Base-by-base conservation (phyloP, 768 basidiomycete genomes). In the Guyanaporus albipodus region DNA sequence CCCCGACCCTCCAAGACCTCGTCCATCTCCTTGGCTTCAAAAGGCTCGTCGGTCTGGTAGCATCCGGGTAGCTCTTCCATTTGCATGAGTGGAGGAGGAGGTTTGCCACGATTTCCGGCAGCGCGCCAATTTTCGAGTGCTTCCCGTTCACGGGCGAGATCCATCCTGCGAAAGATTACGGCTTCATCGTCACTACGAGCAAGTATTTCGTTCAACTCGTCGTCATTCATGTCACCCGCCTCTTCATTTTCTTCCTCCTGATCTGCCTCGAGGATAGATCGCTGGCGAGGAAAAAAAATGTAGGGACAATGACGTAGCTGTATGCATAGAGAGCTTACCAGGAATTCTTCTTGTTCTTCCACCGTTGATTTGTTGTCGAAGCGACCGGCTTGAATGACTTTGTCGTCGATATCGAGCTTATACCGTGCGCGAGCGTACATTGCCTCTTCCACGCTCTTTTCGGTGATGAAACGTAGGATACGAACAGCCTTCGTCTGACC, bases 281-380 rank as follows among this genome's bases (percentile, higher is more conserved):
- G 92, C 91, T 91, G 56, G 27, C 37, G 28, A 42, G 44, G 42
- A 33, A 15, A 37, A 27, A 41, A 21, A 24, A 38, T 56, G 38
- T 31, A 40, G 36, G 40, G 33, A 33, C 4, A n/a, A 35, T 37
- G 23, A 23, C 23, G 14, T 15, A 10, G 4, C 5, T 12, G 31
- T 35, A 22, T 38, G 9, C 22, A 26, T 43, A 11, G 22, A 36
- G 34, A 46, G 12, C 85, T 55, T 58, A 91, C 90, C 70, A 97
- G 70, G 55, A 95, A 87, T 61, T 92, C 91, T 65, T 99, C 95
- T 57, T 96, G 93, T 65, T 99, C 96, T 64, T 95, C 93, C 55
- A 92, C 89, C 4, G 93, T 95, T 18, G 94, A 95, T 70, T 95
- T 95, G 71, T 98, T 95, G 66, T 99, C 96, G 70, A 97, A 97